Base-by-base conservation (phyloP, 345 rosid species). In the Rhodomyrtus tomentosa region DNA sequence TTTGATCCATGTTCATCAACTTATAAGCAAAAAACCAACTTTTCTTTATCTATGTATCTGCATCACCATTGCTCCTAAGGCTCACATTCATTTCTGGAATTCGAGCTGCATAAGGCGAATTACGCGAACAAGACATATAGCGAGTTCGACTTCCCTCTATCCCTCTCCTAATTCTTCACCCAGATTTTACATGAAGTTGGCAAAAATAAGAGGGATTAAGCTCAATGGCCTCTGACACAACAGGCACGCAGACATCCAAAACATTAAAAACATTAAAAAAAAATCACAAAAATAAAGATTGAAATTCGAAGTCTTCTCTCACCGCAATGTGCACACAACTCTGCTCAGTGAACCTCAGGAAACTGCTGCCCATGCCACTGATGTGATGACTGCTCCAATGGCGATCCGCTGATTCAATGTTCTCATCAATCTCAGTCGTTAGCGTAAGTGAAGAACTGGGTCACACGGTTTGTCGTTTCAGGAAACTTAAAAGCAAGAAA, bases 211-310 rank as follows among this genome's bases (percentile, higher is more conserved):
- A 59, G 10, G 3, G 36, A 15, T 29, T 29, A 59, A 53, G 55
- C 42, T 16, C 20, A 18, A 0, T 32, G 25, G 21, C 45, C 20
- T 32, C 32, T 8, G 24, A 32, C 45, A 68, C 45, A 21, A 36
- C 2, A 21, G 45, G 24, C 13, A 68, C 0, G 1, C 25, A 18
- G 0, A 16, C 2, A 8, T 62, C 24, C 3, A 3, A 16, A 38
- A 5, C 40, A 38, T 38, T 38, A 3, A 38, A 32, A 68, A 9
- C 29, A 32, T n/a, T n/a, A 14, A 14, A 50, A 15, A 50, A 32
- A 1, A 4, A 59, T 5, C 27, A 15, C 38, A 6, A 0, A 58
- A 13, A 58, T 58, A 27, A 50, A 58, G 32, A 13, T n/a, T 12
- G n/a, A 12, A 56, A 59, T 1, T 27, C 38, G 21, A 59, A 29